These are phyloP conservation scores for Astrothelium subdiscretum DNA, from an alignment of 495 filamentous ascomycete species.

Conservation along the genomic window DNA sequence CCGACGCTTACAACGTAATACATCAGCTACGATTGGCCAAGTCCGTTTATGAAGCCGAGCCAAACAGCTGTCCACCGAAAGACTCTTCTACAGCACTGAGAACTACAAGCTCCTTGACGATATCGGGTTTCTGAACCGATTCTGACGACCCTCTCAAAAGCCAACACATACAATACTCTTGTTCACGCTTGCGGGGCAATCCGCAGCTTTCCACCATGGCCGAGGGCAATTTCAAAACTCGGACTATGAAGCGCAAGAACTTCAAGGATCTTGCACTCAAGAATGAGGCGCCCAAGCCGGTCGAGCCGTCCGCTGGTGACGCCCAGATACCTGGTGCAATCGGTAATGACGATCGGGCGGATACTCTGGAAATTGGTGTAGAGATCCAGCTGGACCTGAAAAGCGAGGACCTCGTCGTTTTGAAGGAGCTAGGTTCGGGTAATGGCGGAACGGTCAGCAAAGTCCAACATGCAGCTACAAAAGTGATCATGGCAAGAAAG, in stretches of 20 bases:
- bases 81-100: neutral
- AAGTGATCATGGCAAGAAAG: constrained; percentile 96
- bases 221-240: constrained; percentile 64
- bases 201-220: constrained; percentile 46
- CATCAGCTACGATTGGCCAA: neutral
- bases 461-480: constrained; percentile 87
- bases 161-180: neutral
- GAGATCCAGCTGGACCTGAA: constrained; percentile 90
- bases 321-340: constrained; percentile 46
- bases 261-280: constrained; percentile 85
- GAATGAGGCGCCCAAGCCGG: constrained; percentile 47
- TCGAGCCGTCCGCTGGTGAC: constrained; percentile 47
- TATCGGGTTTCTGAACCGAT: neutral
- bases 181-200: neutral
- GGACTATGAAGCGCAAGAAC: constrained; percentile 96
- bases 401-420: constrained; percentile 79
- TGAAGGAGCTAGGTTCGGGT: constrained; percentile 90
- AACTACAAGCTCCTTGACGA: neutral
- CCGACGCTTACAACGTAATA: neutral
- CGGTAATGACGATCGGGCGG: constrained; percentile 53
- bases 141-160: neutral
- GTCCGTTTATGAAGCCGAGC: neutral
- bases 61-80: neutral
- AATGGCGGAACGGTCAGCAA: constrained; percentile 98
- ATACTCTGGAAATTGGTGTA: constrained; percentile 89